Conservation (phyloP, 2,329 filamentous ascomycete species). For the Apiospora kogelbergensis region DNA sequence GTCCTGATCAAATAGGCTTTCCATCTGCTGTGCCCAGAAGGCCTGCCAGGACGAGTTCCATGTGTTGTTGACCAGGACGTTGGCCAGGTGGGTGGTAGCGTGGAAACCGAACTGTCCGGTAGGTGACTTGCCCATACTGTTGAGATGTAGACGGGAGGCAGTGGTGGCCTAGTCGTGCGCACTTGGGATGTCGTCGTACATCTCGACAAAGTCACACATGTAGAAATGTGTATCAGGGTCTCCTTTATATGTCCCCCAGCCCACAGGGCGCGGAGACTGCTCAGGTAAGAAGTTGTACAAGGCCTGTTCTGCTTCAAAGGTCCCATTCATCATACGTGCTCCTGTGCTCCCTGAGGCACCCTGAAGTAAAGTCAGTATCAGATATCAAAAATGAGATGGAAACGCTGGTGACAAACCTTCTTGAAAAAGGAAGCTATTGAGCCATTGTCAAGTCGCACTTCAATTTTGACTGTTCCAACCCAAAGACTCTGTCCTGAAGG, state of each 20-base stretch:
- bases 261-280: background rate
- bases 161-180: background rate
- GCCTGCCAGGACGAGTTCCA: constrained; percentile 6
- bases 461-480: background rate
- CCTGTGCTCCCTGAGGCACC: background rate
- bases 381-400: background rate
- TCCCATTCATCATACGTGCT: background rate
- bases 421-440: background rate
- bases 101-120: background rate
- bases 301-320: background rate
- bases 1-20: constrained; percentile 20
- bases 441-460: background rate
- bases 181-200: background rate
- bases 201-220: background rate
- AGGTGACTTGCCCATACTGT: background rate
- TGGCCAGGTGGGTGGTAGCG: background rate
- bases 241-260: background rate
- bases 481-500: background rate
- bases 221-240: background rate
- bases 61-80: background rate
- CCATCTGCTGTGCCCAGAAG: constrained; percentile 20
- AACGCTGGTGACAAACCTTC: background rate
- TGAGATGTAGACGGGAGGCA: background rate
- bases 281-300: background rate
- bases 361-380: background rate